These are phyloP conservation scores for Yamadazyma dushanensis DNA, from an alignment of 1,139 yeast species.

Conservation along the genomic window DNA sequence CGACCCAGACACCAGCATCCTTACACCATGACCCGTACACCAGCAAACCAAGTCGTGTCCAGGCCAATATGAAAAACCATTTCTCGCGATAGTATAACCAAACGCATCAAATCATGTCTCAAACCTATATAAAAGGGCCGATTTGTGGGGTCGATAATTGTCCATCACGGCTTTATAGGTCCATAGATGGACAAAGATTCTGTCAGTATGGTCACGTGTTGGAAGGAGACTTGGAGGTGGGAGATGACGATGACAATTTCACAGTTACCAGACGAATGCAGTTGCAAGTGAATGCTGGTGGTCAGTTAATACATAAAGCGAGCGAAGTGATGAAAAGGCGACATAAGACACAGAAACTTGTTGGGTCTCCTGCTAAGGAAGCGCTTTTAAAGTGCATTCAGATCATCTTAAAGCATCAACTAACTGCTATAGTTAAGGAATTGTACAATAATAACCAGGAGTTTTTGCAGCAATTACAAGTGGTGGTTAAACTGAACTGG, in stretches of 20 bases:
- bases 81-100: too few species aligned
- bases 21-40: too few species aligned
- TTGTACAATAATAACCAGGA: conserved; percentile 8
- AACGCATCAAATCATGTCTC: conserved; percentile 28
- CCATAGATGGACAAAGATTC: conserved; percentile 71
- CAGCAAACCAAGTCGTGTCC: too few species aligned
- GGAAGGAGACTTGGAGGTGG: conserved; percentile 75
- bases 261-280: conserved; percentile 58
- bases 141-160: conserved; percentile 91
- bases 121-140: conserved; percentile 66
- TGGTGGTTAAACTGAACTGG: conserved; percentile 55
- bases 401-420: conserved; percentile 50
- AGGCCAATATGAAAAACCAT: too few species aligned
- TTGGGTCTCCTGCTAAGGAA: conserved; percentile 55
- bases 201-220: conserved; percentile 91
- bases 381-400: conserved; percentile 56
- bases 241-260: conserved; percentile 60
- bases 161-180: conserved; percentile 70
- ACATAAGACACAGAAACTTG: conserved; percentile 31
- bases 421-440: conserved; percentile 27
- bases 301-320: conserved; percentile 11
- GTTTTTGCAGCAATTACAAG: conserved; percentile 27
- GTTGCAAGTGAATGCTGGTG: conserved; percentile 15
- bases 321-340: conserved; percentile 31
- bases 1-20: too few species aligned